A percentile compares a stretch with the other conserved stretches of the same genome.
These are phyloP conservation scores for Schizosaccharomyces cryophilus DNA, from an alignment of 805 yeast species.

Conservation along the genomic window DNA sequence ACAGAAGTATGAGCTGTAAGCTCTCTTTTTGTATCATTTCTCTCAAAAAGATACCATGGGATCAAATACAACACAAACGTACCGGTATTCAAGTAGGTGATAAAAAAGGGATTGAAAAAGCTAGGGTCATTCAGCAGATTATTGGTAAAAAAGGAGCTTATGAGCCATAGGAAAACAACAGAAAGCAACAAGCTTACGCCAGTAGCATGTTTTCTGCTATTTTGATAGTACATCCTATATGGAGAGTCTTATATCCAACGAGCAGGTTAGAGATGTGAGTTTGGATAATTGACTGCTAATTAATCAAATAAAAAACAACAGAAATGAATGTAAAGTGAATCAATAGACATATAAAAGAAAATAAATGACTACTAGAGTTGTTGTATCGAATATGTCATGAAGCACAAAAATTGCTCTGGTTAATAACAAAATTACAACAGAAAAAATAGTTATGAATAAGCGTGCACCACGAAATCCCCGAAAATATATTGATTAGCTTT, in stretches of 20 bases:
- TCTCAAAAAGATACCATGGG: background rate
- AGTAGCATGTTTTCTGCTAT: background rate
- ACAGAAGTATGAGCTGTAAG: background rate
- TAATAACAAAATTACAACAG: too few species aligned
- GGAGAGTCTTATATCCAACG: background rate
- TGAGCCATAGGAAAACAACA: slow-evolving; percentile 36
- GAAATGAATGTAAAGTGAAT: too few species aligned
- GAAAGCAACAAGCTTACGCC: slow-evolving; percentile 6
- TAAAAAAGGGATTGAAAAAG: slow-evolving; percentile 73
- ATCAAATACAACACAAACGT: slow-evolving; percentile 56
- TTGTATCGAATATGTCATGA: too few species aligned
- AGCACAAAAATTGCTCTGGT: too few species aligned
- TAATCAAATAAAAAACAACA: too few species aligned
- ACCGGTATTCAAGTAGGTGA: slow-evolving; percentile 77
- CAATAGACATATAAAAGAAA: too few species aligned
- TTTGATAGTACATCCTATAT: background rate
- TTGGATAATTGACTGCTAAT: too few species aligned
- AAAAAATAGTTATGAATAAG: too few species aligned
- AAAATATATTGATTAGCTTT: too few species aligned
- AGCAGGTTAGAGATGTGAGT: background rate
- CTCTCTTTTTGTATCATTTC: background rate
- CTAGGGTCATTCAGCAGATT: slow-evolving; percentile 36
- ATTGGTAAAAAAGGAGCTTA: slow-evolving; percentile 50
- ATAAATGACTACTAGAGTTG: too few species aligned
- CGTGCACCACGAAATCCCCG: too few species aligned